phyloP scores from a whole-genome alignment of 768 basidiomycete genomes.

The Russula dissimulans region DNA sequence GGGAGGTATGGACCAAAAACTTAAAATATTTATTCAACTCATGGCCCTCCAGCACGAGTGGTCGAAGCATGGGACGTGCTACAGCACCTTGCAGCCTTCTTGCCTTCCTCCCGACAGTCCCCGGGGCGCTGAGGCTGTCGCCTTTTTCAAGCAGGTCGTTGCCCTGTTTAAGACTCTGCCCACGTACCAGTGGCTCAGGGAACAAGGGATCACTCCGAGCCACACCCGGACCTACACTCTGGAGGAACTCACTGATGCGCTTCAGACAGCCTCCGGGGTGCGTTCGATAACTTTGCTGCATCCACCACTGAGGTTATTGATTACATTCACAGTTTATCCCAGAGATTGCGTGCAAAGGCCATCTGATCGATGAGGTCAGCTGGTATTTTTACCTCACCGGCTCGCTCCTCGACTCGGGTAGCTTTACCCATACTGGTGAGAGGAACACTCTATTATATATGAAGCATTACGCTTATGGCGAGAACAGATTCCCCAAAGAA shows the following conservation, averaged over 20 bases:
- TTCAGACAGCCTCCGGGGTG: conserved; percentile 47
- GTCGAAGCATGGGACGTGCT: conserved; percentile 54
- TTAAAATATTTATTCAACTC: neutral
- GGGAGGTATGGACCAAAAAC: conserved; percentile 42
- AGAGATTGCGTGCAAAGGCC: conserved; percentile 35
- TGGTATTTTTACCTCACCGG: conserved; percentile 62
- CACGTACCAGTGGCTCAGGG: conserved; percentile 61
- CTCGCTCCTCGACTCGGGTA: conserved; percentile 51
- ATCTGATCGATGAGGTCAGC: conserved; percentile 35
- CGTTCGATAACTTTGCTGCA: conserved; percentile 8
- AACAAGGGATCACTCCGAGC: conserved; percentile 69
- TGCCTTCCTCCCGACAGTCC: conserved; percentile 55
- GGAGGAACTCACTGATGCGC: conserved; percentile 41
- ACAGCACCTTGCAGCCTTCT: conserved; percentile 46
- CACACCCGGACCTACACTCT: conserved; percentile 48
- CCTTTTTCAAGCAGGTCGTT: conserved; percentile 55
- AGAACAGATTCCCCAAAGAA: conserved; percentile 40
- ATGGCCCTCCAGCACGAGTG: conserved; percentile 46
- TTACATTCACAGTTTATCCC: conserved; percentile 31
- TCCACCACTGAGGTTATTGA: neutral
- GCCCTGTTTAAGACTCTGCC: conserved; percentile 57
- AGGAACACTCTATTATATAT: neutral
- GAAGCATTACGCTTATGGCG: neutral
- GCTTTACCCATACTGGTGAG: conserved; percentile 51
- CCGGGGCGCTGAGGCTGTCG: conserved; percentile 61